Base-by-base conservation (phyloP, 129 eudicot species). In the Apium graveolens region DNA sequence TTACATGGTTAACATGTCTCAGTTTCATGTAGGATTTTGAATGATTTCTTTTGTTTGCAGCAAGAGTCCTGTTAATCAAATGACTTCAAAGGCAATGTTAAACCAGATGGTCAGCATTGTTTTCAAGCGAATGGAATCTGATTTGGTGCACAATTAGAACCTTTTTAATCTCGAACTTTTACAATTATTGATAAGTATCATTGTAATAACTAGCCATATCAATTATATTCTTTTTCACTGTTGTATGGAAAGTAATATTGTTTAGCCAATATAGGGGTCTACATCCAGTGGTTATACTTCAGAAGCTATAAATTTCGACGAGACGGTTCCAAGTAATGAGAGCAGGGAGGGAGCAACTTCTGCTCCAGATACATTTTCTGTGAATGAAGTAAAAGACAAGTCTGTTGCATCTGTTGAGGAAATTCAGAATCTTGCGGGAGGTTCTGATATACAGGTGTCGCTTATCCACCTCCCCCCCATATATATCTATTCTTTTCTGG, bases 1-100 rank as follows among this genome's bases (percentile, higher is more conserved):
- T 43, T 75, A 53, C 72, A 75, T 29, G 42, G 42, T 78, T 78
- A 46, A 39, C 65, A 34, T 60, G 75, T 78, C 38, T 49, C 35
- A 51, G 80, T 49, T 75, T 66, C 42, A 34, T 41, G 31, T 65
- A 39, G 83, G 79, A 70, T 39, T 8, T 81, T 31, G 88, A 79
- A 78, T 49, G 57, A 55, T 76, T 70, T 77, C 42, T 34, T 83
- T 53, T 85, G 77, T 70, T 80, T 62, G 76, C 73, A 96, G 97
- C 90, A 96, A 96, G 91, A 96, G 99, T 89, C 95, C 97, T 55
- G 83, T 96, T 77, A 96, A 96, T 88, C 99, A 96, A 90, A 97
- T 97, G 75, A 96, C 99, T 46, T 86, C 99, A 83, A 96, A 96
- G 89, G 99, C 99, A 76, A 96, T 92, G 97, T 75, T 96, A 75